Evolutionary conservation across 208 protist genomes (phyloP).

Genomic region (Trypanosoma scelopori): DNA sequence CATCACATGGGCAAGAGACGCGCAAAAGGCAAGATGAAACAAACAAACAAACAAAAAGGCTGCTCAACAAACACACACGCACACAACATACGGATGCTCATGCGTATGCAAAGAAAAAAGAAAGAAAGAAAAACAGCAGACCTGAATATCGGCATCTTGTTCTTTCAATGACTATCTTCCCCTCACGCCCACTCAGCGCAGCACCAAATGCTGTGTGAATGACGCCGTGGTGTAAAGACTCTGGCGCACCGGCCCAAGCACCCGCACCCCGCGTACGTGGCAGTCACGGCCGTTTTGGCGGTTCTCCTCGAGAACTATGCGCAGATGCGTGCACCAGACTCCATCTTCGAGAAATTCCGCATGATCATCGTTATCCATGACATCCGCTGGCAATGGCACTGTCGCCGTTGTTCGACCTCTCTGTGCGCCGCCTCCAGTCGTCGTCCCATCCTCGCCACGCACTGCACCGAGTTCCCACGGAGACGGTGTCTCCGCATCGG

Average conservation of each 20-base stretch:
- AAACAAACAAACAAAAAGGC: slow-evolving; percentile 8
- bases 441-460: slow-evolving; percentile 6
- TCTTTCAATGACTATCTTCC: neutral
- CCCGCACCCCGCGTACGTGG: slow-evolving; percentile 70
- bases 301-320: slow-evolving; percentile 69
- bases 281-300: slow-evolving; percentile 82
- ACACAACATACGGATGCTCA: too few species aligned
- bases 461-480: neutral
- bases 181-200: slow-evolving; percentile 24
- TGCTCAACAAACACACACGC: slow-evolving; percentile 2
- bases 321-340: slow-evolving; percentile 67
- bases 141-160: slow-evolving; percentile 1
- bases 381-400: neutral
- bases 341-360: slow-evolving; percentile 27
- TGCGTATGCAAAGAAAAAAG: too few species aligned
- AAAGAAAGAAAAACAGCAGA: too few species aligned
- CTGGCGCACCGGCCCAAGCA: slow-evolving; percentile 49
- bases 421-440: slow-evolving; percentile 1
- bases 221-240: slow-evolving; percentile 39
- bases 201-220: slow-evolving; percentile 33
- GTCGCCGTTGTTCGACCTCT: slow-evolving; percentile 1
- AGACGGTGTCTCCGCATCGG: slow-evolving; percentile 13
- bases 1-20: slow-evolving; percentile 14
- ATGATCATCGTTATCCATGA: slow-evolving; percentile 24
- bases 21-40: slow-evolving; percentile 4